phyloP scores from a whole-genome alignment of 116 monocot species.

The Phalaenopsis hybrid region DNA sequence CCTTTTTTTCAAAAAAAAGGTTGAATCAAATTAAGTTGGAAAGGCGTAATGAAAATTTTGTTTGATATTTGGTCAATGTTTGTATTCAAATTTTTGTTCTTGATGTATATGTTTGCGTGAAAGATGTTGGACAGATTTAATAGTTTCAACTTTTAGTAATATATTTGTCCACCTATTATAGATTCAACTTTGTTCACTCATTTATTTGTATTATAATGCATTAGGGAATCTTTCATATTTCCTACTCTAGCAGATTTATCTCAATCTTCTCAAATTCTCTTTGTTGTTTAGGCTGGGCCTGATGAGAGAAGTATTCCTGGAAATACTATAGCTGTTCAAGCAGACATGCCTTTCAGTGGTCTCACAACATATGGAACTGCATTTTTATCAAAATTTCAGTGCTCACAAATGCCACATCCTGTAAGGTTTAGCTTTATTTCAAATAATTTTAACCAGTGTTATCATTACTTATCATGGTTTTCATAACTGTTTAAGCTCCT shows the following conservation, averaged over 20 bases:
- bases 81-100: no score
- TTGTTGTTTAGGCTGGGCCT: slow-evolving; percentile 15
- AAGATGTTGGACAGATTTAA: no score
- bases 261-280: slow-evolving; percentile 1
- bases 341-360: slow-evolving; percentile 33
- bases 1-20: no score
- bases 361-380: slow-evolving; percentile 40
- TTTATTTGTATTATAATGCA: background rate
- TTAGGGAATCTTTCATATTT: background rate
- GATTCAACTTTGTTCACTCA: no score
- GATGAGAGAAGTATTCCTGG: slow-evolving; percentile 22
- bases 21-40: no score
- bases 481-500: slow-evolving; percentile 9
- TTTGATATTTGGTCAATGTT: no score
- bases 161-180: no score
- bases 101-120: no score
- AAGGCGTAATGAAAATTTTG: no score
- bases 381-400: slow-evolving; percentile 46
- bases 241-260: background rate
- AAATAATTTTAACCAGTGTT: background rate
- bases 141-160: no score
- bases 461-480: background rate
- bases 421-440: slow-evolving; percentile 7
- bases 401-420: slow-evolving; percentile 52
- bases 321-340: slow-evolving; percentile 22